A percentile compares a stretch with the other conserved stretches of the same genome.
These are phyloP conservation scores for Aspergillus awamori DNA, from an alignment of 2,329 filamentous ascomycete genomes.

Conservation along the genomic window DNA sequence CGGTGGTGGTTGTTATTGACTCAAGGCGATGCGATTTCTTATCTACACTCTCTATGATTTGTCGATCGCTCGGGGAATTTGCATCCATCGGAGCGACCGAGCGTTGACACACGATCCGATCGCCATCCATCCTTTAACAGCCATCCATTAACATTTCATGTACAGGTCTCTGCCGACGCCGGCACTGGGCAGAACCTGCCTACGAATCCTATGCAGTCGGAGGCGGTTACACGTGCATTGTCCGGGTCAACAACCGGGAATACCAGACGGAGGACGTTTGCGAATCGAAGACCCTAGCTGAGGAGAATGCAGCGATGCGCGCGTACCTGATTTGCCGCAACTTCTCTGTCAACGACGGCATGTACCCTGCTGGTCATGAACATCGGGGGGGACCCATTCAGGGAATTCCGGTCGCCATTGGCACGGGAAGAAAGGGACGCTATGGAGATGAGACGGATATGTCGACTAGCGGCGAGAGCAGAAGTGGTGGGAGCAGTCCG, in stretches of 20 bases:
- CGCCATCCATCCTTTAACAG: constrained; percentile 11
- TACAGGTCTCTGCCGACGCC: constrained; percentile 87
- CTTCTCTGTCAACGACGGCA: constrained; percentile 95
- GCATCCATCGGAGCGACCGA: not conserved
- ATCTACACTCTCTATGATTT: constrained; percentile 14
- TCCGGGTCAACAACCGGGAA: constrained; percentile 93
- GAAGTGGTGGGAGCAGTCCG: constrained; percentile 61
- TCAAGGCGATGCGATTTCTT: constrained; percentile 8
- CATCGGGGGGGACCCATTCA: constrained; percentile 52
- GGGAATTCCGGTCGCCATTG: constrained; percentile 66
- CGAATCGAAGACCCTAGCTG: constrained; percentile 77
- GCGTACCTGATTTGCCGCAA: constrained; percentile 98
- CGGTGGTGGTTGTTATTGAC: not conserved
- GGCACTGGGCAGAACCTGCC: constrained; percentile 87
- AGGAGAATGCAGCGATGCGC: constrained; percentile 91
- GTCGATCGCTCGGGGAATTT: constrained; percentile 11
- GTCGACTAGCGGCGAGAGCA: constrained; percentile 48
- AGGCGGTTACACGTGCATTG: constrained; percentile 82
- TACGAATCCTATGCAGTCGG: constrained; percentile 79
- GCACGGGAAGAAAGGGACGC: constrained; percentile 58
- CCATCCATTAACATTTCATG: not conserved
- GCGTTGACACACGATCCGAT: constrained; percentile 32
- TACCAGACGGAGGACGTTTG: constrained; percentile 90
- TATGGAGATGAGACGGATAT: constrained; percentile 51
- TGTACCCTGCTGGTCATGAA: constrained; percentile 65